Evolutionary conservation across 129 eudicot species (phyloP), one percentile per base, ranked within the genome.

Genomic region (Solidago caesia): DNA sequence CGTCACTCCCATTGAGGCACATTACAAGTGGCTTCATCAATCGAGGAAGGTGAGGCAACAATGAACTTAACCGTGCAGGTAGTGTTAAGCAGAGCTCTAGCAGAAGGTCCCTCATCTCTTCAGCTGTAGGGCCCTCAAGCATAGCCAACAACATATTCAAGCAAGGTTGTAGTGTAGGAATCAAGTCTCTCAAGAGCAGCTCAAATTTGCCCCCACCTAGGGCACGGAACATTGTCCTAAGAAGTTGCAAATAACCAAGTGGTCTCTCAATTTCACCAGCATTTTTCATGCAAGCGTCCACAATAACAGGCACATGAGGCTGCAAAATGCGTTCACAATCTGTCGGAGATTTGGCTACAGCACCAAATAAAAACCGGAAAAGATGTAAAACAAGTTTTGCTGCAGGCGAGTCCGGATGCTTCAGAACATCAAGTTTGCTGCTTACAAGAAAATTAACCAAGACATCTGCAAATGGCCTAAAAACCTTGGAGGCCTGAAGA

Each of bases 71-170:
- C 57, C 99, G 91, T 72, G 99, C 91, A 70, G 99, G 99, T 76
- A 94, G 84, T 7, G 91, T 91, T 71, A 94, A 85, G 79, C 97
- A 90, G 78, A 94, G 96, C 85, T 94, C 97, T 56, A 91, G 81
- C 61, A 94, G 53, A 80, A 94, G 96, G 70, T 88, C 97, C 76
- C 85, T 75, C 97, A 91, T 91, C 77, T 94, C 97, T 66, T 94
- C 99, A 68, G 93, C 96, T 73, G 87, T 85, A 33, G 99, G 99
- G 4, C 99, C 99, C 82, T 94, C 99, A 46, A 94, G 97, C 99
- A 94, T 90, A 74, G 94, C 94, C 82, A 91, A 71, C 60, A 94
- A 60, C 99, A 91, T 88, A 77, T 91, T 91, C 77, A 94, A 80
- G 74, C 99, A 94, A 21, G 97, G 97, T 74, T 83, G 93, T 48